Base-by-base conservation (phyloP, 1,284 basidiomycete genomes). In the Chondrostereum purpureum region DNA sequence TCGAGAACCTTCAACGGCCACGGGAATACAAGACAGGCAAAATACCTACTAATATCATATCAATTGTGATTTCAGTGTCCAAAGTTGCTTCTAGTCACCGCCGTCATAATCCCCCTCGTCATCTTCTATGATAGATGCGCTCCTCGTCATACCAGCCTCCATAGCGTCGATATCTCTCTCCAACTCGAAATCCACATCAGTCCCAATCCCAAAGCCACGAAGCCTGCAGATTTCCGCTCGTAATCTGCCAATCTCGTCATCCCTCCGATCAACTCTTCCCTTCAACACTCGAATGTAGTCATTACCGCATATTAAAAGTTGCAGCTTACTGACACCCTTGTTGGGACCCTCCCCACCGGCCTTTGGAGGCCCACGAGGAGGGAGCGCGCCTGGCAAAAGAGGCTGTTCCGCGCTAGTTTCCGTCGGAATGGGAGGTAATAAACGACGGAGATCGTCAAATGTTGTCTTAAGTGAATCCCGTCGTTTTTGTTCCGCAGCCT, bases 401-500 rank as follows among this genome's bases (percentile, higher is more conserved):
- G 78, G 79, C 46, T 51, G 48, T 14, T 54, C 50, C 33, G 4
- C 47, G 72, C 79, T 51, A 88, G 84, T 0, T 78, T 78, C 19
- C 87, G 91, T 69, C 3, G 89, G 83, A 56, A 97, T 90, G 2
- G 91, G 88, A 0, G 95, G 95, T 0, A 99, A 74, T 11, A 98
- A 72, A 5, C 75, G 66, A 11, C 95, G 88, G 10, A 99, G 77
- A 52, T 97, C 93, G 63, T 99, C 95, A 60, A 95, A 99, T 13
- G 92, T 93, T 8, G 86, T 85, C 68, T 99, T 99, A 53, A 99
- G 79, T 31, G 88, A 92, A 65, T 99, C 95, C 3, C 95, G 82
- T 16, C 95, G 83, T 62, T 96, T 95, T 62, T 99, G 95, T 65
- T 99, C 95, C 0, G 95, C 95, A 1, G 88, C 91, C 65, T 98